These are phyloP conservation scores for Boechera retrofracta DNA, from an alignment of 345 rosid species.

Conservation along the genomic window DNA sequence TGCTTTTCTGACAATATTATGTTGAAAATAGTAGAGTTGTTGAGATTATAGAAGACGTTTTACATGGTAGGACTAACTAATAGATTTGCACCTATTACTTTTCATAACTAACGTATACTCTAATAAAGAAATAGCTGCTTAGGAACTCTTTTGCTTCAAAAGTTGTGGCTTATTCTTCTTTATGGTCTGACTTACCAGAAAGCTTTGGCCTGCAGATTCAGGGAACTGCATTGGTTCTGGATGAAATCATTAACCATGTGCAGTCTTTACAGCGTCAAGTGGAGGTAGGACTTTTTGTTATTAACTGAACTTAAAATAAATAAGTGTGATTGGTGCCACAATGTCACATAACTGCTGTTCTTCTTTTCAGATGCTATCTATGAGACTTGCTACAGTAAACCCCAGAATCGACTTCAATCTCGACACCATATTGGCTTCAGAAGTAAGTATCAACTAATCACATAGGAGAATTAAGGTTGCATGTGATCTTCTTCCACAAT, in stretches of 20 bases:
- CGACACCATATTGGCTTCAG: conserved; percentile 68
- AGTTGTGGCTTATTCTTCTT: conserved; percentile 11
- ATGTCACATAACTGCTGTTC: conserved; percentile 11
- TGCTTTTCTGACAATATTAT: background rate
- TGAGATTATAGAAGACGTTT: conserved; percentile 18
- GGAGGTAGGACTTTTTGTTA: conserved; percentile 64
- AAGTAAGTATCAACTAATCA: conserved; percentile 60
- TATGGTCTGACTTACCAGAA: conserved; percentile 24
- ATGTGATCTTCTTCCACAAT: conserved; percentile 36
- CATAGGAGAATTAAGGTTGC: conserved; percentile 11
- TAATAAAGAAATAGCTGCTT: conserved; percentile 7
- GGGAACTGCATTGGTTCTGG: conserved; percentile 91
- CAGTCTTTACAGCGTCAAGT: conserved; percentile 91
- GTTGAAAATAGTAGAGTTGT: conserved; percentile 1
- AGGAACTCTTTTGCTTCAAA: background rate
- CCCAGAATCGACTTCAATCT: conserved; percentile 79
- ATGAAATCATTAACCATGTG: conserved; percentile 96
- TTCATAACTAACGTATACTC: too few species aligned
- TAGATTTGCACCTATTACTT: too few species aligned
- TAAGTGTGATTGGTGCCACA: conserved; percentile 13
- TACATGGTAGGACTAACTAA: conserved; percentile 10
- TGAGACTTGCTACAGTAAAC: conserved; percentile 89
- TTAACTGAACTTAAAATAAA: background rate
- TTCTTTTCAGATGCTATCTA: conserved; percentile 81
- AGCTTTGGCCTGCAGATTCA: conserved; percentile 68